Base-by-base conservation (phyloP, 495 filamentous ascomycete genomes). In the Penicillium desertorum region DNA sequence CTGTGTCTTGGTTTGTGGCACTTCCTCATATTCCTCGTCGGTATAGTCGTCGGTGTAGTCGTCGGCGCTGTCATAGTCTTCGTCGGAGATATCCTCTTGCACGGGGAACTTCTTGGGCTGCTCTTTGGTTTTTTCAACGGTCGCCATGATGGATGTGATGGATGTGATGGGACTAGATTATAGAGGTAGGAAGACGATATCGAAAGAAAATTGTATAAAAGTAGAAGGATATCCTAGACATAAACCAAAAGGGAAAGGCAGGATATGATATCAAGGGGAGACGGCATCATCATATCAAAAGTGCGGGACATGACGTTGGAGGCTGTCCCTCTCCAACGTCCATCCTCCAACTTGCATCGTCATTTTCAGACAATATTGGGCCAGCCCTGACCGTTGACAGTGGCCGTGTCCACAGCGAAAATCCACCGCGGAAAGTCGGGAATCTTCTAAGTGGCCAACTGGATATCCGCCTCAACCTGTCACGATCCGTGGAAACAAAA, bases 1-100 rank as follows among this genome's bases (percentile, higher is more conserved):
- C 79, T 62, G 45, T 73, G 66, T 54, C 75, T 64, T 48, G 10
- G 45, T 32, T 22, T 45, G 43, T 29, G 45, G 45, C 14, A 48
- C 16, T 19, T 32, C 27, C 17, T 10, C 45, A 30, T 19, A 48
- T 32, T 48, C 45, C 44, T 46, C 44, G 30, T 34, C 27, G 27
- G 27, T 29, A 16, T 14, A 36, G 14, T 71, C 66, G 20, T 66
- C 69, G 34, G 70, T 64, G 41, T 68, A 63, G 43, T 70, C 71
- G 41, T 71, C 68, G 46, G 68, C 66, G 19, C 64, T 71, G 51
- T 69, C 72, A 54, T 71, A 74, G 60, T 66, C 78, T 60, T 65
- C 79, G 29, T 62, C 76, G 62, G 62, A 70, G 58, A 65, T 66
- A 46, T 76, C 78, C 56, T 73, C 67, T n/a, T 61, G 69, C 12